Conservation (phyloP, 2,329 filamentous ascomycete species). For the Fusarium tanahbumbuense region DNA sequence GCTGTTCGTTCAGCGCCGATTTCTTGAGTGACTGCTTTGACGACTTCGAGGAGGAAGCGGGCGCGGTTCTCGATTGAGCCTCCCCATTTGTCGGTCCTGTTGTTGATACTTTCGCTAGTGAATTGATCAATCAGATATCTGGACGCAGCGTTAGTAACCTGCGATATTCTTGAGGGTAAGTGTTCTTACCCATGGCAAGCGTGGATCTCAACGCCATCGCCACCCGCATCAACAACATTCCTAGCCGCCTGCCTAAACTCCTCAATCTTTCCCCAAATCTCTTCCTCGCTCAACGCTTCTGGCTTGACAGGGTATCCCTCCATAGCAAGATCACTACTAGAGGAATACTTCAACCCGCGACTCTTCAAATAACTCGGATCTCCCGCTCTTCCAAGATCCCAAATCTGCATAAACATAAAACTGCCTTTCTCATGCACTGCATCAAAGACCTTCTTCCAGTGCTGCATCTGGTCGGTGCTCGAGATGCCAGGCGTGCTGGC, state of each 20-base stretch:
- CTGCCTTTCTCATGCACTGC: conserved; percentile 72
- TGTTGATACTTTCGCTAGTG: conserved; percentile 62
- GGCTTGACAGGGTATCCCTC: conserved; percentile 35
- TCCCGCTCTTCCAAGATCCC: conserved; percentile 68
- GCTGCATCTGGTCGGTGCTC: conserved; percentile 65
- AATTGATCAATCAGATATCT: conserved; percentile 75
- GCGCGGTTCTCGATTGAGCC: conserved; percentile 65
- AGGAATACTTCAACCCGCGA: conserved; percentile 46
- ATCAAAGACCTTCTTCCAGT: conserved; percentile 70
- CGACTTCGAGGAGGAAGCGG: conserved; percentile 62
- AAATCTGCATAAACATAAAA: conserved; percentile 73
- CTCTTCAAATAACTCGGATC: conserved; percentile 31
- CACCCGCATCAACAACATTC: conserved; percentile 71
- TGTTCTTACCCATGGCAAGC: conserved; percentile 64
- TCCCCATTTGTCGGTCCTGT: conserved; percentile 65
- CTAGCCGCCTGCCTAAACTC: conserved; percentile 68
- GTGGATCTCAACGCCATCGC: conserved; percentile 75
- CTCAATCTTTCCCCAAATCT: conserved; percentile 72
- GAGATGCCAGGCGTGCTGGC: conserved; percentile 68
- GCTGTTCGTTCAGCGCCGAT: conserved; percentile 63
- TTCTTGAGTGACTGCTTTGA: conserved; percentile 54
- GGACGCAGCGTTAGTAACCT: no score
- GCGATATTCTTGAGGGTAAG: accelerated
- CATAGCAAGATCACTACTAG: conserved; percentile 42
- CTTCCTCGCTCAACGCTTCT: conserved; percentile 65